Evolutionary conservation across 2,329 filamentous ascomycete genomes (phyloP), one percentile per base, ranked within the genome.

Genomic region (Trichoderma breve): DNA sequence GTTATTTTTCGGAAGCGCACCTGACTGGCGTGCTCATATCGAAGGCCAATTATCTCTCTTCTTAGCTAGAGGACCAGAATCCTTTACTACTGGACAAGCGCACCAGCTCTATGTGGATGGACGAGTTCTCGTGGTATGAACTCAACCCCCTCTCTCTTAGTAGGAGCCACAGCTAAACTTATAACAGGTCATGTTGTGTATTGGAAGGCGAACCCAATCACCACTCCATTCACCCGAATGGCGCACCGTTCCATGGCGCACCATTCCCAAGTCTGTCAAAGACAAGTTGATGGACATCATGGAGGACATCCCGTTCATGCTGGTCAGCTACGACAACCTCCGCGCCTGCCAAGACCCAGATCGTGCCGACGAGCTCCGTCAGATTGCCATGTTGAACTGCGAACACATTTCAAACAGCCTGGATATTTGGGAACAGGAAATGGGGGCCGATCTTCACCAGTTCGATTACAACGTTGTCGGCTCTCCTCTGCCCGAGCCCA

Each of bases 181-280:
- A 1, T 26, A 12, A 28, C 32, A 75, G 74, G 73, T 73, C 43
- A 74, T 73, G 70, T 30, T 74, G 6, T 55, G 72, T 6, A 71
- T 75, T 21, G 73, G 74, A 15, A 71, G 66, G 30, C 71, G 74
- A 18, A 72, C 71, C 36, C 75, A 76, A 30, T 78, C 74, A 34
- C 73, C 75, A 18, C 74, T 82, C 9, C 76, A 78, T 63, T 76
- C 73, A 3, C 76, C 74, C 0, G 77, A 77, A 47, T 82, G 80
- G 80, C 78, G 78, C 47, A 79, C 74, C 6, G 67, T 80, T 21
- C 80, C 80, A 0, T 82, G 79, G 80, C 72, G 74, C 34, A 64
- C 72, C 6, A 73, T 74, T 3, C 76, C 79, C 0, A 81, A 80
- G 39, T 74, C 78, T 7, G 66, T 74, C 14, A 78, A 77, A 26